Conservation (phyloP, 176 grass and related monocot genomes). For the Carex littledalei region DNA sequence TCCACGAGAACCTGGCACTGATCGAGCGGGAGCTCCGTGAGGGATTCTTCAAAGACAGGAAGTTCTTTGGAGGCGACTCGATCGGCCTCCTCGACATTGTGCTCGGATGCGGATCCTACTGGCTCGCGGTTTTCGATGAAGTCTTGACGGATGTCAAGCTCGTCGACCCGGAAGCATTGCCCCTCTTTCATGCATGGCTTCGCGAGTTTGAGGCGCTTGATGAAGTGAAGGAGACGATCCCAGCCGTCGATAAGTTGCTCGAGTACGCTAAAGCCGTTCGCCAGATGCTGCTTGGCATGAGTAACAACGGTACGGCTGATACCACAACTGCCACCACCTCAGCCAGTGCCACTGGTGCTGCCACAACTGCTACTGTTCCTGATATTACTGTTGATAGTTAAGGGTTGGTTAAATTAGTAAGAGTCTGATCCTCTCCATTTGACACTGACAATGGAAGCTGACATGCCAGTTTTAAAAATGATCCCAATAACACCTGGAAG, state of each 20-base stretch:
- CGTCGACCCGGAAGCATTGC: conserved; percentile 63
- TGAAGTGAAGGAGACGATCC: conserved; percentile 66
- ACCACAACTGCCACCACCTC: not conserved
- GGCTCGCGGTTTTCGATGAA: conserved; percentile 82
- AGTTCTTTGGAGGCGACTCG: conserved; percentile 73
- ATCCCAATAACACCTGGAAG: not conserved
- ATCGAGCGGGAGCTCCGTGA: conserved; percentile 69
- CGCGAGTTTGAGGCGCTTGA: conserved; percentile 63
- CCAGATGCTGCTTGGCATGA: conserved; percentile 43
- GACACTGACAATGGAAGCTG: not conserved
- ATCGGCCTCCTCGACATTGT: conserved; percentile 66
- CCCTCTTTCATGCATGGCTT: conserved; percentile 67
- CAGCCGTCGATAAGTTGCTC: conserved; percentile 63
- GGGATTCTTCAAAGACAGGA: conserved; percentile 51
- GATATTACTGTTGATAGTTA: conserved; percentile 66
- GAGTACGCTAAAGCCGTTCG: conserved; percentile 67
- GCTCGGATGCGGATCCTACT: conserved; percentile 78
- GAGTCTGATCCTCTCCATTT: not conserved
- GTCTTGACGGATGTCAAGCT: conserved; percentile 58
- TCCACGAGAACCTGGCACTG: conserved; percentile 62
- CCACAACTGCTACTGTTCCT: conserved; percentile 1
- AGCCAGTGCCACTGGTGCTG: not conserved
- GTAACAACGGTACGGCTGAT: not conserved
- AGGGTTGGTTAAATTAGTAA: not conserved
- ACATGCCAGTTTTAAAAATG: not conserved